phyloP scores from a whole-genome alignment of 352 stramenopile species.

The Phytophthora nicotianae region DNA sequence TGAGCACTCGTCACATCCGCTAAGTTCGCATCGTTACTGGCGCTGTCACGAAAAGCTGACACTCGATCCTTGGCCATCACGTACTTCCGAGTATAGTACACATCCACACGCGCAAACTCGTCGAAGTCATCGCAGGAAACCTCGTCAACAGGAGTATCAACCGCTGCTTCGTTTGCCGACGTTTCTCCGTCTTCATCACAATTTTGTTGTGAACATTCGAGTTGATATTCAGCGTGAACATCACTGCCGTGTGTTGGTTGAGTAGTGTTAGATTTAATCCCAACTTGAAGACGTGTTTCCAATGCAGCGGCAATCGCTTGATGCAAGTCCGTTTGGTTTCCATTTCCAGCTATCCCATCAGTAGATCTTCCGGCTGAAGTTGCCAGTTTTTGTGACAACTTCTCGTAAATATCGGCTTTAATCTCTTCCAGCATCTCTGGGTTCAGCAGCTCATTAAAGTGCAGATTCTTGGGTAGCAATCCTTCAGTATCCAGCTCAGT shows the following conservation, averaged over 20 bases:
- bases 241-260: slow-evolving; percentile 9
- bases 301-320: slow-evolving; percentile 54
- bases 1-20: slow-evolving; percentile 38
- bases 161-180: neutral
- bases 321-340: slow-evolving; percentile 44
- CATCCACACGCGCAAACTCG: slow-evolving; percentile 52
- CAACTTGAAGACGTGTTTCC: slow-evolving; percentile 55
- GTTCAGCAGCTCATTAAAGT: slow-evolving; percentile 61
- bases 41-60: slow-evolving; percentile 23
- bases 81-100: slow-evolving; percentile 54
- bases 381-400: slow-evolving; percentile 49
- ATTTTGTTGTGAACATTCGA: neutral
- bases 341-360: slow-evolving; percentile 7
- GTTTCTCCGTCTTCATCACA: slow-evolving; percentile 3
- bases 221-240: neutral
- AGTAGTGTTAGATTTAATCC: slow-evolving; percentile 25
- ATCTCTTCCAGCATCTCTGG: slow-evolving; percentile 57
- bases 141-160: slow-evolving; percentile 25
- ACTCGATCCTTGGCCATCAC: slow-evolving; percentile 42
- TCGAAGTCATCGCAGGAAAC: slow-evolving; percentile 51
- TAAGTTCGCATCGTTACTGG: slow-evolving; percentile 12
- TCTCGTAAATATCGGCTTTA: slow-evolving; percentile 67
- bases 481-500: slow-evolving; percentile 6
- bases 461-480: slow-evolving; percentile 32
- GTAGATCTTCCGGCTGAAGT: slow-evolving; percentile 5